phyloP scores from a whole-genome alignment of 2,329 filamentous ascomycete species.

The Ustilaginoidea virens region DNA sequence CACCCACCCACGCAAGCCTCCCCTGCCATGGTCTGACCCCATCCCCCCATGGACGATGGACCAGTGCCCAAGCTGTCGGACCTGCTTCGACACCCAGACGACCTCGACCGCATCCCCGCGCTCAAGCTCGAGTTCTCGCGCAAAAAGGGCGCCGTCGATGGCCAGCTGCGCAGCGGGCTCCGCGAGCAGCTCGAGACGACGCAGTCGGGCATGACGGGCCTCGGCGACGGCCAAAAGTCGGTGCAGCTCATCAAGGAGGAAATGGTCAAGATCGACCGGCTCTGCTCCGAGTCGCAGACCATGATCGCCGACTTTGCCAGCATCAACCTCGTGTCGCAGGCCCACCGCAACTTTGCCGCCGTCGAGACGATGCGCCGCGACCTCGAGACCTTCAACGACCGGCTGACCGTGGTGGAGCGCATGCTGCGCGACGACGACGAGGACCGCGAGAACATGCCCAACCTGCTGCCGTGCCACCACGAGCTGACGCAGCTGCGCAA shows the following conservation, averaged over 20 bases:
- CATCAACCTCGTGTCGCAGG: conserved; percentile 83
- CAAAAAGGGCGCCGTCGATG: conserved; percentile 85
- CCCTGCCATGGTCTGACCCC: conserved; percentile 9
- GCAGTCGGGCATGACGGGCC: conserved; percentile 78
- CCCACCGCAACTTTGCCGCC: conserved; percentile 89
- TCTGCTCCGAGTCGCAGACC: conserved; percentile 92
- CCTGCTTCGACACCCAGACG: conserved; percentile 86
- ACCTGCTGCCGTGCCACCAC: conserved; percentile 79
- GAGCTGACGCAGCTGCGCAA: conserved; percentile 83
- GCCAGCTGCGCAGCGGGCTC: conserved; percentile 74
- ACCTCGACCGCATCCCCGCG: conserved; percentile 85
- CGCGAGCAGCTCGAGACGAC: conserved; percentile 90
- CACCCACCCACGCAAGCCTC: too few relatives aligned
- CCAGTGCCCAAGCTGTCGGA: conserved; percentile 72
- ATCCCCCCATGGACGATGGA: conserved; percentile 33
- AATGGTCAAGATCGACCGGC: conserved; percentile 95
- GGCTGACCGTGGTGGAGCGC: conserved; percentile 58
- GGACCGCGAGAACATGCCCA: conserved; percentile 80
- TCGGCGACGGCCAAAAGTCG: conserved; percentile 80
- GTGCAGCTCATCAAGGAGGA: conserved; percentile 92
- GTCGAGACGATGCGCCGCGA: conserved; percentile 88
- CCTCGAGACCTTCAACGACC: conserved; percentile 71
- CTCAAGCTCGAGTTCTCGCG: conserved; percentile 86
- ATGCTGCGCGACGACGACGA: conserved; percentile 73
- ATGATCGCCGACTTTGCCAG: conserved; percentile 95